Evolutionary conservation across 768 basidiomycete species (phyloP).

Genomic region (Agaricus sinodeliciosus): DNA sequence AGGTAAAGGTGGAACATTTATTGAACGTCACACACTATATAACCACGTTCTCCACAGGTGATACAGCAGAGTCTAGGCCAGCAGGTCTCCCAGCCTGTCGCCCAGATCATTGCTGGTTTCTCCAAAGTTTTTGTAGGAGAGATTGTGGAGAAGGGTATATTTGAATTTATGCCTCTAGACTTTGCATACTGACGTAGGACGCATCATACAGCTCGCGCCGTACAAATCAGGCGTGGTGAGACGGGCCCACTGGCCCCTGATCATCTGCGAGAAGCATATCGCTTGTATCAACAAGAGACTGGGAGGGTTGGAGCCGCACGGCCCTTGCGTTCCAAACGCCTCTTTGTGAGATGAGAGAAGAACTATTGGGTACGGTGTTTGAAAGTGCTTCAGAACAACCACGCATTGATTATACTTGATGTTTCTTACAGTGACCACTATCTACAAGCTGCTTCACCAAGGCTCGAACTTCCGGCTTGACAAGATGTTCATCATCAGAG

Average conservation of each 20-base stretch:
- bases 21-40: not conserved
- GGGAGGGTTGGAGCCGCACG: slow-evolving; percentile 77
- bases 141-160: slow-evolving; percentile 79
- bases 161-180: too few species aligned
- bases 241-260: slow-evolving; percentile 80
- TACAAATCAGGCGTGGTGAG: slow-evolving; percentile 67
- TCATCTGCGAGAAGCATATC: slow-evolving; percentile 85
- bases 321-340: slow-evolving; percentile 58
- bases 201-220: slow-evolving; percentile 53
- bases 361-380: too few species aligned
- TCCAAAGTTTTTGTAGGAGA: slow-evolving; percentile 91
- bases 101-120: slow-evolving; percentile 86
- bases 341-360: slow-evolving; percentile 56
- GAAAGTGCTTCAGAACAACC: too few species aligned
- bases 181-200: not conserved
- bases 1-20: slow-evolving; percentile 34
- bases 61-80: slow-evolving; percentile 78
- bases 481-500: too few species aligned
- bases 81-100: slow-evolving; percentile 81
- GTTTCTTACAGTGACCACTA: too few species aligned
- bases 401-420: too few species aligned
- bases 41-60: slow-evolving; percentile 39
- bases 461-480: too few species aligned
- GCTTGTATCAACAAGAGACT: slow-evolving; percentile 74
- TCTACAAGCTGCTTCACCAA: too few species aligned